Percentiles rank a stretch among this genome's conserved stretches.
Conservation (phyloP, 1,284 basidiomycete species). For the Tylopilus orsonianus region DNA sequence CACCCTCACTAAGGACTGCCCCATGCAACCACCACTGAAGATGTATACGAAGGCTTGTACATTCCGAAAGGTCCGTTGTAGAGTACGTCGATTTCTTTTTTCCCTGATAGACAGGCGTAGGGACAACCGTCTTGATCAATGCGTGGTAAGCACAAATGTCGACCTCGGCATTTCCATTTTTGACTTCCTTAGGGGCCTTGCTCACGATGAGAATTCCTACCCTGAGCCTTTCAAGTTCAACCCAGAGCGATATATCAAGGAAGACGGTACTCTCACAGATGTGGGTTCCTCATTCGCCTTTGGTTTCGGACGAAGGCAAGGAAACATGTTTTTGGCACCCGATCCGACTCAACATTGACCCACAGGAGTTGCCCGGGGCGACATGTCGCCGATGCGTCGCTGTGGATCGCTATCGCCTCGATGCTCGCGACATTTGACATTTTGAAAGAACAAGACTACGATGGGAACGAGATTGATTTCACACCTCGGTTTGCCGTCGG, state of each 20-base stretch:
- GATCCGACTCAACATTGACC: neutral
- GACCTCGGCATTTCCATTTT: neutral
- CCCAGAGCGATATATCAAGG: constrained; percentile 42
- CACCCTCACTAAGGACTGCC: constrained; percentile 37
- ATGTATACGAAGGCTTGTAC: constrained; percentile 42
- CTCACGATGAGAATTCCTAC: constrained; percentile 43
- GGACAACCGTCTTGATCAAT: constrained; percentile 44
- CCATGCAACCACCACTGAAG: constrained; percentile 42
- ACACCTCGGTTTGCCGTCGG: constrained; percentile 21
- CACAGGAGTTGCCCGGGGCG: constrained; percentile 32
- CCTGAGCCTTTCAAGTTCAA: constrained; percentile 43
- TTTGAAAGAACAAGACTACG: constrained; percentile 23
- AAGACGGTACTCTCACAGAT: constrained; percentile 26
- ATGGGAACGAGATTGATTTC: constrained; percentile 21
- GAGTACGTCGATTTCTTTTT: neutral
- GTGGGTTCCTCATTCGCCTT: constrained; percentile 39
- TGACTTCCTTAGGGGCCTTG: constrained; percentile 40
- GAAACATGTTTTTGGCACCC: neutral
- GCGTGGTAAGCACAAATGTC: constrained; percentile 41
- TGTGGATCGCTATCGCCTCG: constrained; percentile 29
- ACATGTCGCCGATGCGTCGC: constrained; percentile 39
- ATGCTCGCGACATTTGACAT: constrained; percentile 28
- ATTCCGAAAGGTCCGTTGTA: constrained; percentile 39
- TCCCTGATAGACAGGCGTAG: constrained; percentile 12
- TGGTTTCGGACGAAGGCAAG: constrained; percentile 46